Base-by-base conservation (phyloP, 352 stramenopile species). In the Elongisporangium undulatum region DNA sequence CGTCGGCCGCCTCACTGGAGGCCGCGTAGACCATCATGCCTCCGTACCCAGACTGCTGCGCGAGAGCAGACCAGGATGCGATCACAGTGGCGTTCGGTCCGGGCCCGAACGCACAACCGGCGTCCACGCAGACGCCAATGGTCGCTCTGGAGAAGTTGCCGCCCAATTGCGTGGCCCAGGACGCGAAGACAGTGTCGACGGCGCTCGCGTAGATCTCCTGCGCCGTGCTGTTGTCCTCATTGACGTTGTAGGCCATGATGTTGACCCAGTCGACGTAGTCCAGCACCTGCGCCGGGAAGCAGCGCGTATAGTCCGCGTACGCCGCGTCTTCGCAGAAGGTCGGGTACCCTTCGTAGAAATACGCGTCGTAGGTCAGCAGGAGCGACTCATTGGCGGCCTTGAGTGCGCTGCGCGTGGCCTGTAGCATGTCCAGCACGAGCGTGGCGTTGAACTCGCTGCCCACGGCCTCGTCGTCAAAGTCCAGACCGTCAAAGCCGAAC, bases 191-290 rank as follows among this genome's bases (percentile, higher is more conserved):
- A 0, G 79, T 71, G 17, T 64, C 74, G 24, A 77, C 57, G 19
- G 84, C 84, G 1, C 72, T 64, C 2, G 68, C 71, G 26, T 93
- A 93, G 50, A 89, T 67, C 0, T 21, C 57, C 3, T 77, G 79
- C 4, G 83, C 83, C 0, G 56, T 68, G 1, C 45, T 56, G 5
- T 64, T 63, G 49, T 89, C 69, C 23, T 71, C 8, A 15, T 87
- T 74, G 48, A 90, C 76, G 56, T 93, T 93, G 71, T 93, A 93
- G 45, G 82, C 74, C 84, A 93, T 93, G 61, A 93, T 88, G 64
- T 93, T 90, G 48, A 93, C 63, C 81, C 82, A 90, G 63, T 91
- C 79, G 16, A 91, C 69, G 20, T 80, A 79, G 20, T 72, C 54
- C 20, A 90, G 55, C 3, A 89, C 64, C 24, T 55, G 61, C 3